Base-by-base conservation (phyloP, 2,329 filamentous ascomycete species). In the Hansfordia pulvinata region DNA sequence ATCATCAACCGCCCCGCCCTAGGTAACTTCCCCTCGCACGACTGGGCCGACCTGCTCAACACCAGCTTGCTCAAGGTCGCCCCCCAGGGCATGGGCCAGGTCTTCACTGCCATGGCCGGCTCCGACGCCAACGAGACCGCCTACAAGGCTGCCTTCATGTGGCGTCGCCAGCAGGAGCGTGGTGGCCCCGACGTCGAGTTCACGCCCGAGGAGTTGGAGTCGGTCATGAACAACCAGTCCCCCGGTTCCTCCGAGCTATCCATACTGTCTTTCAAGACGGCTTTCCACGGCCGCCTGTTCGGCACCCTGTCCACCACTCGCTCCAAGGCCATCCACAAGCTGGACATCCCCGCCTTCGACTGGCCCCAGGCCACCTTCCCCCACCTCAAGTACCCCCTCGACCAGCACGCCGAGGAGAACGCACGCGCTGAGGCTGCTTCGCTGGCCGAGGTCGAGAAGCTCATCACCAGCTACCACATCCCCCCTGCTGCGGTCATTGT, bases 81-180 rank as follows among this genome's bases (percentile, higher is more conserved):
- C 0, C 86, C 85, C 32, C 78, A 77, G 50, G 85, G 85, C 18
- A 60, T 88, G 35, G 60, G 85, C 62, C 81, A 93, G 54, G 84
- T 93, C 41, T 93, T 93, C 60, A 93, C 85, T 11, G 83, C 78
- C 37, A 79, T 84, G 63, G 73, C 84, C 28, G 85, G 85, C 34
- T 92, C 83, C 12, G 85, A 93, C 46, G 85, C 85, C 54, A 93
- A 93, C 58, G 86, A 93, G 60, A 80, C 82, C 18, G 86, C 86
- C 22, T 93, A 84, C 70, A 93, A 93, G 61, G 85, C 85, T 7
- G 85, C 86, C 26, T 93, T 93, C 60, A 93, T 93, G 76, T 92
- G 78, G 68, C 76, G 78, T 46, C 75, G 81, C 25, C 80, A 84
- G 53, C 66, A 74, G 36, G 72, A 90, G 56, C 81, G 86, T 34